Conservation (phyloP, 306 rosid species). For the Potentilla sterilis region DNA sequence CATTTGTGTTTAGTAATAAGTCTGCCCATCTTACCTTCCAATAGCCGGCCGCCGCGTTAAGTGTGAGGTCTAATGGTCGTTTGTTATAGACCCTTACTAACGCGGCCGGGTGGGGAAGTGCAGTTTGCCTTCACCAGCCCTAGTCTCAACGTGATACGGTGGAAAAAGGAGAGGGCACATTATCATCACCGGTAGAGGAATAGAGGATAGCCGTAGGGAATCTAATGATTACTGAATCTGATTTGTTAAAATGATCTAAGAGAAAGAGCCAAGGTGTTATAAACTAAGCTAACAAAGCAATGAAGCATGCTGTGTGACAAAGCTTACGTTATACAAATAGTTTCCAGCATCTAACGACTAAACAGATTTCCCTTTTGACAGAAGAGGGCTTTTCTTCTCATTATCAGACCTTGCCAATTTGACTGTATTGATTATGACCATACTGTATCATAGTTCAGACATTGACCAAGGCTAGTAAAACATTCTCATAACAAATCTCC, state of each 20-base stretch:
- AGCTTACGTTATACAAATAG: background rate
- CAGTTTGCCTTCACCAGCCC: background rate
- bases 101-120: background rate
- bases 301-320: background rate
- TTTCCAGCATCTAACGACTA: no score
- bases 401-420: no score
- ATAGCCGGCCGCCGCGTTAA: background rate
- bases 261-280: background rate
- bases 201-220: conserved; percentile 2
- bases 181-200: background rate
- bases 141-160: background rate
- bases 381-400: no score
- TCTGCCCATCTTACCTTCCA: background rate
- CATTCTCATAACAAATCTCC: no score
- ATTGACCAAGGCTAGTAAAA: no score
- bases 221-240: conserved; percentile 25
- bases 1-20: background rate
- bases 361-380: no score
- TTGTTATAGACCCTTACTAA: no score
- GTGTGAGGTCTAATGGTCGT: background rate
- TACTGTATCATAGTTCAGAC: no score
- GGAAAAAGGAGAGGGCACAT: conserved; percentile 4
- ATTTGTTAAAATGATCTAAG: background rate
- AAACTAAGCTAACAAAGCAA: background rate
- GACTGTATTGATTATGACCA: no score